Base-by-base conservation (phyloP, 805 yeast genomes). In the Dipodascus albidus region DNA sequence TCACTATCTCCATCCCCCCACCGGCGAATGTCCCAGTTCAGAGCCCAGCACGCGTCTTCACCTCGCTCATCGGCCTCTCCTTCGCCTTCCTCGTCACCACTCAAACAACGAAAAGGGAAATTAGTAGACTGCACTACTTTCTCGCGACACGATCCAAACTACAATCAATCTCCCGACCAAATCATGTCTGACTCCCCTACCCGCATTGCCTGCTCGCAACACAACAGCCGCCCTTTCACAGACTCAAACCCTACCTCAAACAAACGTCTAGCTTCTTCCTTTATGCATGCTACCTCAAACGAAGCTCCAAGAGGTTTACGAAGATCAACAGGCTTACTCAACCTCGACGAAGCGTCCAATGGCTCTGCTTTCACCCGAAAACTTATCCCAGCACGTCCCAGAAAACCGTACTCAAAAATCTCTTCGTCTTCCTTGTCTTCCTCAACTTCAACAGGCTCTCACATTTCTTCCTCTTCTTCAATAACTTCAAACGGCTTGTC, bases 261-360 rank as follows among this genome's bases (percentile, higher is more conserved):
- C 6, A 47, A 23, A 21, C 49, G 31, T 14, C 17, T 47, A 47
- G 49, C 49, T 14, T 11, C 49, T n/a, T 22, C 49, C 19, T 47
- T 47, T 27, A 22, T 22, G 24, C 49, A 47, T 47, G 23, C 44
- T 44, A 55, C 52, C 50, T 42, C 56, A 57, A 48, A 54, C 69
- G 49, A 47, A 4, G 11, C 49, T 23, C 24, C 24, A 21, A 47
- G 31, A 47, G 31, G 31, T 33, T 58, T 72, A 23, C 65, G 71
- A 14, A 64, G 75, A 33, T 72, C 75, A 2, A 62, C 69, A 22
- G 73, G 75, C 6, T 62, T 70, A 38, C 58, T 71, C 38, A 70
- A 71, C 57, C 68, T 71, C 38, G 73, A 70, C 55, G 66, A 65
- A 52, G 73, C 72, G 21, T 62, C 64, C 17, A 11, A 38, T 48